phyloP scores from a whole-genome alignment of 164 flowering plant genomes.

The Protea cynaroides region DNA sequence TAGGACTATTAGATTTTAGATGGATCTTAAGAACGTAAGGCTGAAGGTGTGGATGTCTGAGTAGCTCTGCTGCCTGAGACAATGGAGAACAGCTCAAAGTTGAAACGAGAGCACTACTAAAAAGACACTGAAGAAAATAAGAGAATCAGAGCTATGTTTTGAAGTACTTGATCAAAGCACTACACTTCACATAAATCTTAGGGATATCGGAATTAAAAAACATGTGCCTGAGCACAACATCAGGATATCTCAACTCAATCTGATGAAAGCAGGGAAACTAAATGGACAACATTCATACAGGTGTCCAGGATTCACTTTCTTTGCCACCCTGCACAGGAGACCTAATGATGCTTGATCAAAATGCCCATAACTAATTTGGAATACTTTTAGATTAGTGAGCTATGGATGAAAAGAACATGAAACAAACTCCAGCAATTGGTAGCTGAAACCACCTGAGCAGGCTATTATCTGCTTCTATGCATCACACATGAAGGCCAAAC shows the following conservation, averaged over 20 bases:
- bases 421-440: not conserved
- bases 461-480: not conserved
- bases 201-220: too few species aligned
- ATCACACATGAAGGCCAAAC: not conserved
- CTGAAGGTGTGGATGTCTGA: slow-evolving; percentile 77
- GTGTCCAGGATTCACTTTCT: too few species aligned
- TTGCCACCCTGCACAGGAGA: not conserved
- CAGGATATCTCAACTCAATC: too few species aligned
- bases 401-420: not conserved
- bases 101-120: not conserved
- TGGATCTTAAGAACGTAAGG: slow-evolving; percentile 64
- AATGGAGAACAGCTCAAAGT: slow-evolving; percentile 8
- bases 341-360: not conserved
- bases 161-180: too few species aligned
- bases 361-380: not conserved
- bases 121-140: not conserved
- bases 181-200: too few species aligned
- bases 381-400: not conserved
- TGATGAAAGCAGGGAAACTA: too few species aligned
- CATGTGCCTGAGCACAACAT: too few species aligned
- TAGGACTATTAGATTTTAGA: slow-evolving; percentile 53
- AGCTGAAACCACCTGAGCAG: not conserved
- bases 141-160: not conserved
- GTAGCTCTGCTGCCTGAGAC: slow-evolving; percentile 84
- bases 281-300: too few species aligned